These are phyloP conservation scores for Arthrinium puccinioides DNA, from an alignment of 2,329 filamentous ascomycete genomes.

Conservation along the genomic window DNA sequence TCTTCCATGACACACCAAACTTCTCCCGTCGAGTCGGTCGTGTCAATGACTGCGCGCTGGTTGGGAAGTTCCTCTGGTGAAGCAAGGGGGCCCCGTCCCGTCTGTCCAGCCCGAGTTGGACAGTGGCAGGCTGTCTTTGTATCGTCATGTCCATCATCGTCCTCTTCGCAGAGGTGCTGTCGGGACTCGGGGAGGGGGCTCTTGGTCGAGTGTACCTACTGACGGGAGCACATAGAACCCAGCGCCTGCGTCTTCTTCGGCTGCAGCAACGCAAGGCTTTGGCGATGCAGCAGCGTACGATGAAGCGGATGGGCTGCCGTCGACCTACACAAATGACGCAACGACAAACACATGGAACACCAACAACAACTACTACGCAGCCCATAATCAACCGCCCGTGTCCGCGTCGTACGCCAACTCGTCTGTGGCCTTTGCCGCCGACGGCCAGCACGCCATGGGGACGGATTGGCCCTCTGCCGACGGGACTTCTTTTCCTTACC, in stretches of 20 bases:
- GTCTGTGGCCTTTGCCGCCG: not conserved
- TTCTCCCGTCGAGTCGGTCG: not conserved
- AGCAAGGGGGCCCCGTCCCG: too few relatives aligned
- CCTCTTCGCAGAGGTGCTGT: not conserved
- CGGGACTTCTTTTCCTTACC: not conserved
- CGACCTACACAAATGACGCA: not conserved
- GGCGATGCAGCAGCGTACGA: not conserved
- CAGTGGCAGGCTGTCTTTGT: not conserved
- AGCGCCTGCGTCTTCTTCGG: too few relatives aligned
- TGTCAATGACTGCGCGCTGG: not conserved
- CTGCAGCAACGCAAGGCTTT: not conserved
- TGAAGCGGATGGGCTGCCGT: not conserved
- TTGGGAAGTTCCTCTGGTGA: too few relatives aligned
- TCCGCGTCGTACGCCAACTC: not conserved
- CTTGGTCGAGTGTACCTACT: too few relatives aligned
- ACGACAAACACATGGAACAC: not conserved
- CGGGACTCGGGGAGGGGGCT: too few relatives aligned
- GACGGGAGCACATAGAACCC: too few relatives aligned
- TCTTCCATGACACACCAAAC: not conserved
- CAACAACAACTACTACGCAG: not conserved
- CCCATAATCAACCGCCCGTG: not conserved
- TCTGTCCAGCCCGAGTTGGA: too few relatives aligned
- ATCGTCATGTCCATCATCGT: not conserved
- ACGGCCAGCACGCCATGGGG: not conserved
- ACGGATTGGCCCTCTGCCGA: slow-evolving; percentile 1